Evolutionary conservation across 2,329 filamentous ascomycete species (phyloP), one percentile per base, ranked within the genome.

Genomic region (Clonostachys chloroleuca): DNA sequence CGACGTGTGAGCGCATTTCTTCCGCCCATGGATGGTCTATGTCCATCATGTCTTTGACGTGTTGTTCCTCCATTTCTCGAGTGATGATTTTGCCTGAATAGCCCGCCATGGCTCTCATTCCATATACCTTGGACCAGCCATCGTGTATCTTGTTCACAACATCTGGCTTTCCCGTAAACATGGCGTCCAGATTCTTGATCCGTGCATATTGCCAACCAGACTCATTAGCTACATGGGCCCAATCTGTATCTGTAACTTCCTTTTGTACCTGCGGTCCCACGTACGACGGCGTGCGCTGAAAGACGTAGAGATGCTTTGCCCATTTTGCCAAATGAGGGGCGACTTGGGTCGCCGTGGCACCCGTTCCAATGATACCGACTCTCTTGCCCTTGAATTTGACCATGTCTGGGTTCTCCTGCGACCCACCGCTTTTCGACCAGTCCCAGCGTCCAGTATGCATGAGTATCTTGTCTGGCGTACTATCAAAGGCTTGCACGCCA

Each of bases 271-370:
- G 67, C 16, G 55, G 52, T 20, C 64, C 64, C 5, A 76, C 63
- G 0, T 61, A 60, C 2, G 70, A 66, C 5, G 77, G 77, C 4
- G 78, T 82, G 4, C 78, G 71, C 56, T 82, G 78, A 55, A 82
- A 70, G n/a, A 82, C 75, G 51, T 71, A 77, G 4, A 81, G 54
- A 37, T 79, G 62, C 43, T 75, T 70, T 0, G 74, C 70, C 49
- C 66, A 74, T 42, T 70, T 64, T 2, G 70, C 74, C 1, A 80
- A 56, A 16, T 64, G 55, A 0, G 75, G 72, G 0, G 76, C 56
- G 2, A 63, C 65, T 49, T 75, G 72, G 4, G 78, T 61, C 1
- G 67, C 70, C 0, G 73, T 77, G 1, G 75, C 72, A 0, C 73
- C 75, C 0, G 74, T 78, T 20, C 75, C 77, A 33, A 80, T 60